phyloP scores from a whole-genome alignment of 2,329 filamentous ascomycete species.

The Colletotrichum limetticola region DNA sequence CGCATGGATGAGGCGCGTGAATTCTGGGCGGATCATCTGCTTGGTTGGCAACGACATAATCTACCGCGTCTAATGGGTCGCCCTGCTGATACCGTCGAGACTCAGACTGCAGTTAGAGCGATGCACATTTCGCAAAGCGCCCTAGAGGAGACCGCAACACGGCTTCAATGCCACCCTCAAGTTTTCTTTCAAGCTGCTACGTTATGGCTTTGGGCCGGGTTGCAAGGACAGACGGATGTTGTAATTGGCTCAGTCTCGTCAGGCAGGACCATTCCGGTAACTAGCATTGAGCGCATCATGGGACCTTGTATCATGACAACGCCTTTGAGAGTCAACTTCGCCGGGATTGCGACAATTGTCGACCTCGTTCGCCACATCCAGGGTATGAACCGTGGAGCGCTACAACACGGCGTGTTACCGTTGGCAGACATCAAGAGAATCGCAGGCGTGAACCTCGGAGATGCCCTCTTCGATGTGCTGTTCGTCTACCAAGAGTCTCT shows the following conservation, averaged over 20 bases:
- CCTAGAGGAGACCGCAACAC: slow-evolving; percentile 49
- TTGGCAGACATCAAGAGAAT: slow-evolving; percentile 76
- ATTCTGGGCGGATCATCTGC: slow-evolving; percentile 78
- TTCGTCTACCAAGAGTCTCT: slow-evolving; percentile 88
- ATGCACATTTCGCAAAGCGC: slow-evolving; percentile 48
- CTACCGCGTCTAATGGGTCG: slow-evolving; percentile 53
- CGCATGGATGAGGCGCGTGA: slow-evolving; percentile 56
- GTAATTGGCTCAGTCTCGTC: slow-evolving; percentile 84
- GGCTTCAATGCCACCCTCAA: slow-evolving; percentile 68
- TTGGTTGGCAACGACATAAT: slow-evolving; percentile 66
- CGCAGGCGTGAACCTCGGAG: slow-evolving; percentile 63
- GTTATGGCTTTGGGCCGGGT: slow-evolving; percentile 71
- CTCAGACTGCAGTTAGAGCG: slow-evolving; percentile 40
- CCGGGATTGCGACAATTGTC: slow-evolving; percentile 58
- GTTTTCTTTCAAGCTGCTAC: slow-evolving; percentile 81
- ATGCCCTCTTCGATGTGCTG: slow-evolving; percentile 78
- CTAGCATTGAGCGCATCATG: slow-evolving; percentile 76
- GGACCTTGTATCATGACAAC: slow-evolving; percentile 84
- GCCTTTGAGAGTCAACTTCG: slow-evolving; percentile 74
- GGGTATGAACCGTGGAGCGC: slow-evolving; percentile 69
- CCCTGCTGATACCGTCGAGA: slow-evolving; percentile 40
- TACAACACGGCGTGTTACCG: slow-evolving; percentile 72
- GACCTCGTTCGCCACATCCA: slow-evolving; percentile 76
- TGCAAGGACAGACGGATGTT: slow-evolving; percentile 74
- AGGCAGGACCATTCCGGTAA: slow-evolving; percentile 78